Evolutionary conservation across 495 filamentous ascomycete species (phyloP), one percentile per base, ranked within the genome.

Genomic region (Recurvomyces mirabilis): DNA sequence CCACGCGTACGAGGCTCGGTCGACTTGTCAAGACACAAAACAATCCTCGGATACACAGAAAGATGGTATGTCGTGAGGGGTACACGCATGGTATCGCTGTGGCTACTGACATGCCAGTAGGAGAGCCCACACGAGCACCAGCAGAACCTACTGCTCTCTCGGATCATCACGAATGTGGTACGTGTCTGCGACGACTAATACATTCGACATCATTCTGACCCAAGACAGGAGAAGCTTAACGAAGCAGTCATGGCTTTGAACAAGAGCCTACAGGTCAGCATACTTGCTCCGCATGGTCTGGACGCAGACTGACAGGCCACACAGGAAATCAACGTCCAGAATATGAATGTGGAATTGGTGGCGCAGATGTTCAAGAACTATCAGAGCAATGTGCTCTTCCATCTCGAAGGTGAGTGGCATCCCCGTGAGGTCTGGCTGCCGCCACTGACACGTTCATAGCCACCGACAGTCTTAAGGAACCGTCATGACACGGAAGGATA

Each of bases 351-450:
- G 4, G 91, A 96, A 66, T 71, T 96, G 7, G 91, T 96, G 3
- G 87, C 91, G 6, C 91, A 96, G 63, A 98, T 98, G 91, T 98
- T 96, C 70, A 94, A 95, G 72, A 98, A 96, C 65, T 98, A 98
- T 61, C 87, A 94, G 62, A 93, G 85, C 3, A 98, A 95, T 56
- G 91, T 98, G 12, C 69, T 95, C 1, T 98, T 98, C 59, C 91
- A 98, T 57, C 70, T 98, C 21, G 93, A 96, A 77, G 91, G 91
- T 93, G 70, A 42, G 65, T 43, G 2, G 4, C 15, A 3, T 4
- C 12, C 14, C 32, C 2, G 3, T 15, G 32, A n/a, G 29, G 23
- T 25, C 5, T 24, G 17, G 12, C 13, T 18, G 33, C 28, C 22
- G 10, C 23, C 13, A 24, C 33, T 38, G 43, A 46, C 15, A 12